A percentile compares a stretch with the other conserved stretches of the same genome.
Evolutionary conservation across 352 stramenopile genomes (phyloP).

Genomic region (Phytophthora pinifolia): DNA sequence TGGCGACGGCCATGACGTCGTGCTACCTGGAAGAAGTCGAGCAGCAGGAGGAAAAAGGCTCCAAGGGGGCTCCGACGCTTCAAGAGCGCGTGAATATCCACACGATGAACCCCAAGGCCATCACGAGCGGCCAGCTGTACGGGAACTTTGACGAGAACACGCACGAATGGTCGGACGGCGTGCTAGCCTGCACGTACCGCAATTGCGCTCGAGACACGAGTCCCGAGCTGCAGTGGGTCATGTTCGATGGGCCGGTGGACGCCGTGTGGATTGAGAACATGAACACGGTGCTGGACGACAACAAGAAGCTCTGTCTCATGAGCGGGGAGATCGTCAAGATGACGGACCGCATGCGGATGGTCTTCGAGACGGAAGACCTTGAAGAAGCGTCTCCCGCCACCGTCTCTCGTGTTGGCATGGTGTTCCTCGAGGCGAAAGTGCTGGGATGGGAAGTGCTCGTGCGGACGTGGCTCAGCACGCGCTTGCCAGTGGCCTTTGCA

Average conservation of each 20-base stretch:
- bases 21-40: conserved; percentile 52
- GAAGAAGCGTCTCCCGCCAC: conserved; percentile 88
- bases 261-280: conserved; percentile 97
- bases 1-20: conserved; percentile 78
- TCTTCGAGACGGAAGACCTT: conserved; percentile 95
- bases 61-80: conserved; percentile 25
- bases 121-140: conserved; percentile 94
- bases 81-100: conserved; percentile 77
- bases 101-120: conserved; percentile 95
- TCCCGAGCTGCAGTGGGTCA: conserved; percentile 90
- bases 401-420: conserved; percentile 92
- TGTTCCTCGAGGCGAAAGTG: conserved; percentile 92
- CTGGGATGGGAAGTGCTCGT: conserved; percentile 90
- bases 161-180: conserved; percentile 95
- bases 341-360: conserved; percentile 95
- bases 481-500: conserved; percentile 39
- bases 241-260: conserved; percentile 94
- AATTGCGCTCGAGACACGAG: conserved; percentile 88
- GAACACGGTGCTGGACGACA: conserved; percentile 94
- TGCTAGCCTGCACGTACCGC: conserved; percentile 94
- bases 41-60: conserved; percentile 33
- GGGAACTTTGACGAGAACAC: conserved; percentile 94
- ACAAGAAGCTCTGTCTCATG: conserved; percentile 95
- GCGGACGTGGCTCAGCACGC: conserved; percentile 81
- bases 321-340: conserved; percentile 95